phyloP scores from a whole-genome alignment of 306 rosid species.

The Cucumis cinereus region DNA sequence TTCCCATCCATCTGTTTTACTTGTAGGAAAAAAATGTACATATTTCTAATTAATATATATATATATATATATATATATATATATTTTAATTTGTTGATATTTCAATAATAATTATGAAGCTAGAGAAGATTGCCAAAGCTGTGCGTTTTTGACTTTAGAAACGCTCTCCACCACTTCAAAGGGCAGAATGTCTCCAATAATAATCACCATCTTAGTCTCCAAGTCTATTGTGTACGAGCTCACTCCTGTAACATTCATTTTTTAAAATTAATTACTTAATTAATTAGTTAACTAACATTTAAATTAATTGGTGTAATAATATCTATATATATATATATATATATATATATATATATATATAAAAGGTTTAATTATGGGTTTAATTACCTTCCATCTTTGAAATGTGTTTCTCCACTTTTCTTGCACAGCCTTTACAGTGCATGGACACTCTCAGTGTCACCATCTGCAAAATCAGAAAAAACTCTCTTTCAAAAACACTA shows the following conservation, averaged over 20 bases:
- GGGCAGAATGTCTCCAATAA: constrained; percentile 9
- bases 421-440: constrained; percentile 94
- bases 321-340: too few species aligned
- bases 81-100: not conserved
- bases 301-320: too few species aligned
- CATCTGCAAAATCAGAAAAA: constrained; percentile 26
- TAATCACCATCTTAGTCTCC: constrained; percentile 7
- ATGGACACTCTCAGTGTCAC: constrained; percentile 78
- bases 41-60: not conserved
- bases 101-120: not conserved
- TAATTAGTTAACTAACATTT: too few species aligned
- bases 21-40: not conserved
- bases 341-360: too few species aligned
- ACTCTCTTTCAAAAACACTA: not conserved
- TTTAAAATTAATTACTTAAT: too few species aligned
- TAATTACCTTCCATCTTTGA: constrained; percentile 61
- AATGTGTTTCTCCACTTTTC: constrained; percentile 74
- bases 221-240: constrained; percentile 11
- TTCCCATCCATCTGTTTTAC: not conserved
- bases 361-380: not conserved
- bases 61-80: too few species aligned
- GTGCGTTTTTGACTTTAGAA: constrained; percentile 14
- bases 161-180: constrained; percentile 6
- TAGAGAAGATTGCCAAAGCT: constrained; percentile 9
- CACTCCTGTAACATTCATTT: not conserved